Evolutionary conservation across 1,139 yeast species (phyloP).

Genomic region (Casaregolazyma lundiana): DNA sequence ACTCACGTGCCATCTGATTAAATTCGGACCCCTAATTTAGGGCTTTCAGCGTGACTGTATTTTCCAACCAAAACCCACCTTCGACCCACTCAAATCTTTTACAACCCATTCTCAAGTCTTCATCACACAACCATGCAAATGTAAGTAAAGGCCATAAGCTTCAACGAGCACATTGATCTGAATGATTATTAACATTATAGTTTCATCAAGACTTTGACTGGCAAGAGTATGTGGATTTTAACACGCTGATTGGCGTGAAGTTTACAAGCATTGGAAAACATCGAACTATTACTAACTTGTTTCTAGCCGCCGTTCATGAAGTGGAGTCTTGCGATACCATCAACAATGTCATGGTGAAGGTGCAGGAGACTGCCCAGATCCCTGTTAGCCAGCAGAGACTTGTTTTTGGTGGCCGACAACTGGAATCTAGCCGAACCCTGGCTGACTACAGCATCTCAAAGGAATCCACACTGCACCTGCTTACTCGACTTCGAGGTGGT

Average conservation of each 20-base stretch:
- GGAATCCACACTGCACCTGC: slow-evolving; percentile 86
- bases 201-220: slow-evolving; percentile 32
- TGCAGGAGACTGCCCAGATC: slow-evolving; percentile 92
- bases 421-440: slow-evolving; percentile 89
- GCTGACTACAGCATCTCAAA: slow-evolving; percentile 94
- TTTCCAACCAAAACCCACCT: not conserved
- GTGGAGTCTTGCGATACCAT: slow-evolving; percentile 93
- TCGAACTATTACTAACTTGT: not conserved
- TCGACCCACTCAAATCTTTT: slow-evolving; percentile 9
- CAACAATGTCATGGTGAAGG: slow-evolving; percentile 90
- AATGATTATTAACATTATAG: slow-evolving; percentile 3
- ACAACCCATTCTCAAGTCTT: slow-evolving; percentile 7
- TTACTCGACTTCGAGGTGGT: slow-evolving; percentile 88
- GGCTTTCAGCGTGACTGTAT: slow-evolving; percentile 8
- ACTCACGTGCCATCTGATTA: not conserved
- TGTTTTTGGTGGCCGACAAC: slow-evolving; percentile 91
- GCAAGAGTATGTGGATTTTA: slow-evolving; percentile 27
- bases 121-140: slow-evolving; percentile 21
- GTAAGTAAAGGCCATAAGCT: slow-evolving; percentile 15
- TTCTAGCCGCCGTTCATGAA: slow-evolving; percentile 59
- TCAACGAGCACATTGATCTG: not conserved
- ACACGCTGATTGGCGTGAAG: slow-evolving; percentile 53
- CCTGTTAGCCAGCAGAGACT: slow-evolving; percentile 95
- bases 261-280: not conserved
- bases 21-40: not conserved